These are phyloP conservation scores for Lactarius sanguifluus DNA, from an alignment of 768 basidiomycete genomes.

Conservation along the genomic window DNA sequence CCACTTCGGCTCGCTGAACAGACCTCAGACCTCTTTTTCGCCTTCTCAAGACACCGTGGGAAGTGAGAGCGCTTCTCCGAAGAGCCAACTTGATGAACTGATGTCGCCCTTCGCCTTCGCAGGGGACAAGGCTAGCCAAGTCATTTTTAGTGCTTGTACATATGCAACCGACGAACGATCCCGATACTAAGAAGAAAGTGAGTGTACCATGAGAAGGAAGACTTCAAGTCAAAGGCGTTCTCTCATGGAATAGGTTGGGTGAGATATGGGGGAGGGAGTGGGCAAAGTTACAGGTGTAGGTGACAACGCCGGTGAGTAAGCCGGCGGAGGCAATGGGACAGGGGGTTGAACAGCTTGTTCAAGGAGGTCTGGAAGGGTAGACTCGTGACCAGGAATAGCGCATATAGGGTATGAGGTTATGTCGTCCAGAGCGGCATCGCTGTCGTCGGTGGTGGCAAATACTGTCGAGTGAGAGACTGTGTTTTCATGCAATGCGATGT, in stretches of 20 bases:
- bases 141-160: not conserved
- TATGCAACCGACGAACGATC: not conserved
- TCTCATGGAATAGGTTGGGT: not conserved
- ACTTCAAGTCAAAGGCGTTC: not conserved
- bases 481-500: constrained; percentile 5
- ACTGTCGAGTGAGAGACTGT: too few species aligned
- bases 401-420: not conserved
- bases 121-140: not conserved
- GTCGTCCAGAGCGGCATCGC: not conserved
- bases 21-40: too few species aligned
- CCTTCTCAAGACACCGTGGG: too few species aligned
- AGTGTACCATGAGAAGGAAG: not conserved
- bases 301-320: not conserved
- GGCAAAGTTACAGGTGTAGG: not conserved
- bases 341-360: not conserved
- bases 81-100: too few species aligned
- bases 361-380: not conserved
- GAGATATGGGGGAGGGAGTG: not conserved
- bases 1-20: too few species aligned
- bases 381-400: not conserved
- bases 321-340: not conserved
- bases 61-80: too few species aligned
- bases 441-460: constrained; percentile 8
- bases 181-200: not conserved
- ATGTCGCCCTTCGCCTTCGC: too few species aligned